These are phyloP conservation scores for Pythium pyrilobum DNA, from an alignment of 352 stramenopile genomes.

Conservation along the genomic window DNA sequence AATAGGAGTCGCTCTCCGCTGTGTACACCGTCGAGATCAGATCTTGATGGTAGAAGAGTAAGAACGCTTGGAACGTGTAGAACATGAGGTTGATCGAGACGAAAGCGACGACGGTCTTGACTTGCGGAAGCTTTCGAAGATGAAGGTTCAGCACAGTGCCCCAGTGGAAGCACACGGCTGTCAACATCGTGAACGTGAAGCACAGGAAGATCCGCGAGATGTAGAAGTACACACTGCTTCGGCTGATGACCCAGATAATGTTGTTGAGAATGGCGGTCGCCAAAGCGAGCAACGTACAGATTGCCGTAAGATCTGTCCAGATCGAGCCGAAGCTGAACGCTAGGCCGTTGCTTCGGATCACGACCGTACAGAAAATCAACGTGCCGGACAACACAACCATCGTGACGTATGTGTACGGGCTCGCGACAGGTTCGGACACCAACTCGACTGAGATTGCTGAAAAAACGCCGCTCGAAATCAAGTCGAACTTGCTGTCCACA, in stretches of 20 bases:
- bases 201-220: conserved; percentile 71
- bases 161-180: conserved; percentile 86
- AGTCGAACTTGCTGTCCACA: conserved; percentile 35
- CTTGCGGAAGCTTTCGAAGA: conserved; percentile 69
- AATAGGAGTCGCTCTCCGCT: conserved; percentile 58
- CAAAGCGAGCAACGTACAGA: conserved; percentile 74
- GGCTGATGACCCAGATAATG: conserved; percentile 67
- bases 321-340: conserved; percentile 81
- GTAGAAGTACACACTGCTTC: conserved; percentile 77
- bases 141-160: conserved; percentile 76
- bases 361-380: conserved; percentile 74
- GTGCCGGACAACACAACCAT: conserved; percentile 82
- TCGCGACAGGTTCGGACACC: conserved; percentile 47
- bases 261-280: conserved; percentile 81
- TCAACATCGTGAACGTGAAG: conserved; percentile 88
- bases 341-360: conserved; percentile 78
- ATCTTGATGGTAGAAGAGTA: conserved; percentile 57
- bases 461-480: conserved; percentile 56
- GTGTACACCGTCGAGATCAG: conserved; percentile 74
- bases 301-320: conserved; percentile 83
- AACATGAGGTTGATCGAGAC: conserved; percentile 67
- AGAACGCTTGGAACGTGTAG: conserved; percentile 72
- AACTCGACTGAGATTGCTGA: conserved; percentile 75
- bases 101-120: conserved; percentile 61
- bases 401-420: conserved; percentile 87